Conservation (phyloP, 768 basidiomycete genomes). For the Brasilioporus rufonigricans region DNA sequence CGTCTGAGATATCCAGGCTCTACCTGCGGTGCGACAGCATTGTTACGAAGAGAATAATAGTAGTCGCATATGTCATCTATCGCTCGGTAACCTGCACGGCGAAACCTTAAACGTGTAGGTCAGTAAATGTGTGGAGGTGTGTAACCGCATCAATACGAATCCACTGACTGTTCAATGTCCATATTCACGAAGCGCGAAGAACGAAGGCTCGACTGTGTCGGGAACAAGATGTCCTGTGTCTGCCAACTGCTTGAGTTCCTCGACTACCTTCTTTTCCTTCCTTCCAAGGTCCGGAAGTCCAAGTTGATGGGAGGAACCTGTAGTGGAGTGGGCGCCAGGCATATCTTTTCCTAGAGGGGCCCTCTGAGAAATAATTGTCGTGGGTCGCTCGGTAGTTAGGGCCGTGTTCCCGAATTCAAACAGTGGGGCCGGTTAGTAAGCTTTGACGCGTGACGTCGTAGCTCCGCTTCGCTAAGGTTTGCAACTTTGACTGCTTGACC, state of each 20-base stretch:
- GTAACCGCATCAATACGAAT: neutral
- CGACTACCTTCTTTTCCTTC: neutral
- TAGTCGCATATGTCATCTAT: constrained; percentile 92
- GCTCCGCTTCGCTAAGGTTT: too few relatives aligned
- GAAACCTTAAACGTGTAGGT: constrained; percentile 53
- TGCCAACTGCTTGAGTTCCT: neutral
- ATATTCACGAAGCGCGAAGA: neutral
- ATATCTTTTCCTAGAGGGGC: too few relatives aligned
- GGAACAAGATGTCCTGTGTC: neutral
- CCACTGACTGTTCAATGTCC: constrained; percentile 22
- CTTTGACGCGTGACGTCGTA: too few relatives aligned
- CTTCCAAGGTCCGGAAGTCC: neutral
- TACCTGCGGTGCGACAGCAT: constrained; percentile 69
- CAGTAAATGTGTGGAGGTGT: neutral
- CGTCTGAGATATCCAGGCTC: constrained; percentile 82
- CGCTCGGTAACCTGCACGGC: constrained; percentile 82
- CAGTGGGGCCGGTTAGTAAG: too few relatives aligned
- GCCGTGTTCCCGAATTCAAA: too few relatives aligned
- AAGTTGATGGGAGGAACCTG: neutral
- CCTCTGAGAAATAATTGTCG: too few relatives aligned
- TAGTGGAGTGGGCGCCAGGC: neutral
- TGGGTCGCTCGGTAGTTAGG: too few relatives aligned
- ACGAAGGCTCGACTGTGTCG: neutral
- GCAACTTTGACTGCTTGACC: too few relatives aligned
- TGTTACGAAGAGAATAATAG: constrained; percentile 62